phyloP scores from a whole-genome alignment of 2,329 filamentous ascomycete genomes.

The Xylariaceae sp. region DNA sequence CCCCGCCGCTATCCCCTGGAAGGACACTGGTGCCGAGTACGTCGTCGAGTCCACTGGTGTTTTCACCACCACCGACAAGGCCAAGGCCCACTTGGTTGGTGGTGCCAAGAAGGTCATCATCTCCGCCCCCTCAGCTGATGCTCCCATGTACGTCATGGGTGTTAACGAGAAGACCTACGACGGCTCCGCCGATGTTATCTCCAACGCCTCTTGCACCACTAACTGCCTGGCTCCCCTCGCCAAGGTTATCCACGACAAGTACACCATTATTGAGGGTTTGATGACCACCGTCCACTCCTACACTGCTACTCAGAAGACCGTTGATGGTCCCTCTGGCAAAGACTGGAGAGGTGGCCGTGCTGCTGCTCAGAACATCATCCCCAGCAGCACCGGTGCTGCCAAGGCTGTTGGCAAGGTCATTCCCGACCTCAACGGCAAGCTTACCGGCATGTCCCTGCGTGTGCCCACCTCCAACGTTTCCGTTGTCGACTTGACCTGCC shows the following conservation, averaged over 20 bases:
- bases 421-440: conserved; percentile 95
- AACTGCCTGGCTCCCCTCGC: conserved; percentile 99
- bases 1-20: conserved; percentile 86
- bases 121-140: conserved; percentile 88
- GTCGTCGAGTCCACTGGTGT: conserved; percentile 97
- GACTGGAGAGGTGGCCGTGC: conserved; percentile 99
- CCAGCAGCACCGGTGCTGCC: conserved; percentile 96
- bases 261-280: conserved; percentile 92
- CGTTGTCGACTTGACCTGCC: conserved; percentile 93
- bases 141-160: conserved; percentile 99
- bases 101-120: conserved; percentile 98
- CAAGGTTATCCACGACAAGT: conserved; percentile 99
- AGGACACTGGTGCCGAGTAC: conserved; percentile 81
- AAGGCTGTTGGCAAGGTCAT: conserved; percentile 99
- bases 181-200: conserved; percentile 85
- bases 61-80: conserved; percentile 98
- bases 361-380: conserved; percentile 99
- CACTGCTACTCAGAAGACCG: conserved; percentile 99
- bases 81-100: conserved; percentile 86
- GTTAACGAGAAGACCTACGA: conserved; percentile 96
- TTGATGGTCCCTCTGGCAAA: conserved; percentile 95
- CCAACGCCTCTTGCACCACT: conserved; percentile 99
- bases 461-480: conserved; percentile 98
- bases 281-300: conserved; percentile 99
- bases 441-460: conserved; percentile 99